Conservation (phyloP, 805 yeast genomes). For the Wickerhamomyces chaumierensis region DNA sequence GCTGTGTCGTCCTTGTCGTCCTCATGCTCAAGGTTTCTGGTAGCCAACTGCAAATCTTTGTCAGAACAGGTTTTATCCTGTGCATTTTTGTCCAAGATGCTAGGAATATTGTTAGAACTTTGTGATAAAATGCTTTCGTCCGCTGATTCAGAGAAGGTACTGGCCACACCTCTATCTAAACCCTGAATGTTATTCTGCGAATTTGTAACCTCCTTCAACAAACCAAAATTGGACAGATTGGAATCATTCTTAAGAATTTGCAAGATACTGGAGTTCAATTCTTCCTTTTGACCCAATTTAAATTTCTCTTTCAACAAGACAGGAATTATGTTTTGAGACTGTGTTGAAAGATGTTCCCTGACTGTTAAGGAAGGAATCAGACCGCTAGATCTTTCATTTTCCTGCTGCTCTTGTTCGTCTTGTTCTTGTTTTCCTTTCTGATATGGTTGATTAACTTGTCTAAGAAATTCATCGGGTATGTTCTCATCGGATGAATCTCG, state of each 20-base stretch:
- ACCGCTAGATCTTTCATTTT: too few species aligned
- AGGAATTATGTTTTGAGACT: neutral
- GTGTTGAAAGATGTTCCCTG: neutral
- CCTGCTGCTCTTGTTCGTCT: too few species aligned
- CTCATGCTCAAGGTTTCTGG: neutral
- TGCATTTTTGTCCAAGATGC: neutral
- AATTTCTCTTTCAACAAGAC: neutral
- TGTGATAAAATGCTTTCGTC: neutral
- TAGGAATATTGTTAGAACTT: neutral
- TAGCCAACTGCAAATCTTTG: neutral
- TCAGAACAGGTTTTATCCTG: neutral
- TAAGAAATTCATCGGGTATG: neutral
- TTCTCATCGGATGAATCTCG: neutral
- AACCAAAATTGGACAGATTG: neutral
- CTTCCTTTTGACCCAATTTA: neutral
- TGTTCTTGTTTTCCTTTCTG: too few species aligned
- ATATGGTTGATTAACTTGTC: too few species aligned
- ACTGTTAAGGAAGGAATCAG: too few species aligned
- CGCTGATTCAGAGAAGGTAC: too few species aligned
- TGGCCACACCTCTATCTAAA: too few species aligned
- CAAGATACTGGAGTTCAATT: neutral
- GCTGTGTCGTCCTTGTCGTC: neutral
- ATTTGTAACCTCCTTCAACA: neutral
- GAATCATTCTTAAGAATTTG: neutral
- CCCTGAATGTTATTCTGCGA: too few species aligned